Evolutionary conservation across 805 yeast genomes (phyloP).

Genomic region (Candida loeiensis): DNA sequence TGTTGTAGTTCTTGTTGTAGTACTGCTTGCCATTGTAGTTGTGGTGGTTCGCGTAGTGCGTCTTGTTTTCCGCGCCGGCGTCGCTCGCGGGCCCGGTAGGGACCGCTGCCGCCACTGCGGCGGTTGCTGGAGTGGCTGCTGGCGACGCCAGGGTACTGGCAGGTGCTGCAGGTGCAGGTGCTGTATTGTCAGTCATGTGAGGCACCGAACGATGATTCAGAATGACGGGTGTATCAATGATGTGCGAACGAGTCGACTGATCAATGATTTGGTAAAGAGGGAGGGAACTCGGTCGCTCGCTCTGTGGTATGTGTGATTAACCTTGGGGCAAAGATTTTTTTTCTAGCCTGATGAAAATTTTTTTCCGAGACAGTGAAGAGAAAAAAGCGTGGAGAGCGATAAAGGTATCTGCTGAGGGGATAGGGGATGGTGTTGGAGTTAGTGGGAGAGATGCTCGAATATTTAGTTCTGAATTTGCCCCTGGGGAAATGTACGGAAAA

Average conservation of each 20-base stretch:
- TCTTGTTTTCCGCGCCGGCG: conserved; percentile 7
- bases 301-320: conserved; percentile 5
- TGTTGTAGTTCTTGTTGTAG: conserved; percentile 18
- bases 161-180: background rate
- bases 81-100: conserved; percentile 8
- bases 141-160: conserved; percentile 2
- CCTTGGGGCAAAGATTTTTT: conserved; percentile 4
- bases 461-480: too few relatives aligned
- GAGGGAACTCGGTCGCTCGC: conserved; percentile 8
- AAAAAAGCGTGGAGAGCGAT: too few relatives aligned
- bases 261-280: conserved; percentile 8
- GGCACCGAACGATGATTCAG: conserved; percentile 1
- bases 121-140: conserved; percentile 1
- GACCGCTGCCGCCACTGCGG: conserved; percentile 7
- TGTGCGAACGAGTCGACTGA: conserved; percentile 8
- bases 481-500: too few relatives aligned
- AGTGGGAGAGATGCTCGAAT: too few relatives aligned
- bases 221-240: conserved; percentile 6
- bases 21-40: conserved; percentile 10
- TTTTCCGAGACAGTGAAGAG: too few relatives aligned
- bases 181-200: conserved; percentile 7
- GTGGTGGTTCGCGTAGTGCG: conserved; percentile 7
- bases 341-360: conserved; percentile 5
- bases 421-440: too few relatives aligned
- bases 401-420: too few relatives aligned